These are phyloP conservation scores for Tuber indicum DNA, from an alignment of 495 filamentous ascomycete genomes.

Conservation along the genomic window DNA sequence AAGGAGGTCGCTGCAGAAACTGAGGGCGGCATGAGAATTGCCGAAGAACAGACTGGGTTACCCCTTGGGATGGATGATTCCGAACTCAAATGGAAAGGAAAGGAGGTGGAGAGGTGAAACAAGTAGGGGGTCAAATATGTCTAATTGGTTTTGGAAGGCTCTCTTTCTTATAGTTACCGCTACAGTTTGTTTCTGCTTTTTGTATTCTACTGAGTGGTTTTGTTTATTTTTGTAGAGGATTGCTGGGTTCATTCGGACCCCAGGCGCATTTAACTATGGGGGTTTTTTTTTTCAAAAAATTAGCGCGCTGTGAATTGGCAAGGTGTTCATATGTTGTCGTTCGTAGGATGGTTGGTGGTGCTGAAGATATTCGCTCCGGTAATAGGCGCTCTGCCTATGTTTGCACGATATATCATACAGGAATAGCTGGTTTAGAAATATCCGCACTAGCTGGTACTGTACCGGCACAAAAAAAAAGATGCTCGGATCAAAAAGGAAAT, in stretches of 20 bases:
- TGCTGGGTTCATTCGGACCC: background rate
- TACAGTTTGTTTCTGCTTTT: background rate
- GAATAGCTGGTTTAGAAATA: background rate
- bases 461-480: background rate
- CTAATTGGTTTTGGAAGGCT: background rate
- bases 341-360: background rate
- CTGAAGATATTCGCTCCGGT: background rate
- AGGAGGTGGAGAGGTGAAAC: constrained; percentile 4
- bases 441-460: background rate
- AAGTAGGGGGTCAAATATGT: background rate
- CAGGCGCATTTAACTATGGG: background rate
- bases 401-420: background rate
- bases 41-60: constrained; percentile 36
- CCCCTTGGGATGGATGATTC: constrained; percentile 1
- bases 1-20: constrained; percentile 52
- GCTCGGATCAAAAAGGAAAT: constrained; percentile 14
- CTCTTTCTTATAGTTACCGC: background rate
- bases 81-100: background rate
- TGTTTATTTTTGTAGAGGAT: background rate
- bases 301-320: background rate
- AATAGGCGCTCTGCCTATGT: background rate
- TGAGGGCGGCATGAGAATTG: constrained; percentile 49
- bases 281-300: background rate
- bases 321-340: background rate
- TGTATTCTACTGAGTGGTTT: background rate